phyloP scores from a whole-genome alignment of 225 moss, liverwort and hornwort species.

The Sphagnum tenellum region DNA sequence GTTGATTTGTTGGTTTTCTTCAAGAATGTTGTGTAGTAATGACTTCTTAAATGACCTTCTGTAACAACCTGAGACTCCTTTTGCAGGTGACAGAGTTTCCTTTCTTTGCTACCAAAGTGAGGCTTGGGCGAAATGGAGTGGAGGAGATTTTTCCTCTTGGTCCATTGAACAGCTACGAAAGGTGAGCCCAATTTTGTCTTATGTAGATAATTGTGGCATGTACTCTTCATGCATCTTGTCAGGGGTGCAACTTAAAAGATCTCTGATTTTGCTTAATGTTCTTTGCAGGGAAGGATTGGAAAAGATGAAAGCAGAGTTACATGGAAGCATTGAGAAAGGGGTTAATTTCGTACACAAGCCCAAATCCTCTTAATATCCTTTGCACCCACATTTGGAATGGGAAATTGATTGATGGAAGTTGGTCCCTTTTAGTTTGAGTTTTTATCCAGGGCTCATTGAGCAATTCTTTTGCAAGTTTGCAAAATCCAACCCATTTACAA shows the following conservation, averaged over 20 bases:
- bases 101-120: constrained; percentile 92
- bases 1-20: no score
- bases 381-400: no score
- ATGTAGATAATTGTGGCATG: not conserved
- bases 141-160: constrained; percentile 86
- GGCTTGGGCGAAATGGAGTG: constrained; percentile 67
- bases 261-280: not conserved
- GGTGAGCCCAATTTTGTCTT: constrained; percentile 23
- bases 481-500: no score
- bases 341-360: constrained; percentile 58
- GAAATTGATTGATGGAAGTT: no score
- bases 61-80: not conserved
- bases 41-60: no score
- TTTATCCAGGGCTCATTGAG: no score
- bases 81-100: constrained; percentile 91
- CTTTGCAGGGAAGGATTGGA: constrained; percentile 76
- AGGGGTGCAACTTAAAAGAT: no score
- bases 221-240: not conserved
- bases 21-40: no score
- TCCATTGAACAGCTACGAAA: constrained; percentile 72
- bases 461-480: no score
- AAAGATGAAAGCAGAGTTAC: constrained; percentile 62
- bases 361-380: not conserved
- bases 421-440: no score
- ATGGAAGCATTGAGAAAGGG: constrained; percentile 85